Percentiles rank a stretch among this genome's conserved stretches.
Evolutionary conservation across 768 basidiomycete species (phyloP).

Genomic region (Podaxis sp.): DNA sequence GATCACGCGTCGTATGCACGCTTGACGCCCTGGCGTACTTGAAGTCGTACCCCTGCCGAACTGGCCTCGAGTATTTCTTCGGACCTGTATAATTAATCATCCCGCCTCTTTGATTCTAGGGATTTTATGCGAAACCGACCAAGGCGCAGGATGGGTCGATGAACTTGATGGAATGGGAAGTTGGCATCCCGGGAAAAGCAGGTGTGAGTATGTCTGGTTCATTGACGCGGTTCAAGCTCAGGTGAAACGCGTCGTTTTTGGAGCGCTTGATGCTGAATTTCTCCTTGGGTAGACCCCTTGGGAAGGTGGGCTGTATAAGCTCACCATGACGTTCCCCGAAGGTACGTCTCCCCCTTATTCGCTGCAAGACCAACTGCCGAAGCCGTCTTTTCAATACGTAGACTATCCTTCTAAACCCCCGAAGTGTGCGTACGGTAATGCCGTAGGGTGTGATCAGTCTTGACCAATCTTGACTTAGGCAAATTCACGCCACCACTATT

Average conservation of each 20-base stretch:
- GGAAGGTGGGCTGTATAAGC: constrained; percentile 95
- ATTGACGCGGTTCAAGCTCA: constrained; percentile 17
- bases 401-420: constrained; percentile 96
- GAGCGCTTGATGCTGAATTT: constrained; percentile 18
- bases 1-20: background rate
- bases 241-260: background rate
- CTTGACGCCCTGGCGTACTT: no score
- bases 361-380: background rate
- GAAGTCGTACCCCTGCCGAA: background rate
- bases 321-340: constrained; percentile 95
- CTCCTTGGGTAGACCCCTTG: constrained; percentile 72
- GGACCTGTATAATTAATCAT: background rate
- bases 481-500: constrained; percentile 96
- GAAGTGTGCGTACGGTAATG: constrained; percentile 61
- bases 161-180: constrained; percentile 98
- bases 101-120: constrained; percentile 44
- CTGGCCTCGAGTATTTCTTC: background rate
- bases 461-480: constrained; percentile 45
- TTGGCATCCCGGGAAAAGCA: constrained; percentile 93
- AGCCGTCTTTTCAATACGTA: constrained; percentile 27
- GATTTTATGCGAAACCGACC: constrained; percentile 93
- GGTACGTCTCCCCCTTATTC: constrained; percentile 46
- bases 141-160: constrained; percentile 91
- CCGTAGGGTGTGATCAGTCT: background rate
- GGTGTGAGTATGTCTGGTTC: constrained; percentile 52